These are phyloP conservation scores for Ceratobasidium sp. DNA, from an alignment of 1,284 basidiomycete species.

Conservation along the genomic window DNA sequence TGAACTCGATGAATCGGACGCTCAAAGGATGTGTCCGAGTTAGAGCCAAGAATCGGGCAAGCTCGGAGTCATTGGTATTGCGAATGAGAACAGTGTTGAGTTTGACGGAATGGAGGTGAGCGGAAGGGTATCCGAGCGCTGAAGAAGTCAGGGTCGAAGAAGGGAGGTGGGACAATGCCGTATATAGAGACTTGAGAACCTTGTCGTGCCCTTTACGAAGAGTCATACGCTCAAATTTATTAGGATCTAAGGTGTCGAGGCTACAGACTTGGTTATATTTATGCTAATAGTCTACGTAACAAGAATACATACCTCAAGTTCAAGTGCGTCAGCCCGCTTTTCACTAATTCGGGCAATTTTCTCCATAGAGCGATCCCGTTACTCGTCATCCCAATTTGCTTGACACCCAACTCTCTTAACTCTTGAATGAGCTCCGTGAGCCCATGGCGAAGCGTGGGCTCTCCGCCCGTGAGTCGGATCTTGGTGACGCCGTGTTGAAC, in stretches of 20 bases:
- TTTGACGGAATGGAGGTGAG: slow-evolving; percentile 74
- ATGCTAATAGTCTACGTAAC: not conserved
- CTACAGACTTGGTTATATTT: slow-evolving; percentile 58
- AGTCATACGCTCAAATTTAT: slow-evolving; percentile 90
- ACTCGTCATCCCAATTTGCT: slow-evolving; percentile 87
- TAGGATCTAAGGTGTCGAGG: slow-evolving; percentile 88
- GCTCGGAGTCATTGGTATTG: slow-evolving; percentile 84
- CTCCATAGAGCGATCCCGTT: slow-evolving; percentile 86
- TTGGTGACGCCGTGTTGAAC: slow-evolving; percentile 87
- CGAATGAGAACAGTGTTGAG: slow-evolving; percentile 88
- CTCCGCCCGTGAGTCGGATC: slow-evolving; percentile 89
- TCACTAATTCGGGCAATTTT: slow-evolving; percentile 75
- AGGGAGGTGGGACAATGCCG: slow-evolving; percentile 65
- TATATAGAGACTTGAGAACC: slow-evolving; percentile 77
- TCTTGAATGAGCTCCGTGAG: slow-evolving; percentile 77
- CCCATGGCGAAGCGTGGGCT: slow-evolving; percentile 88
- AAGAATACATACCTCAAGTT: slow-evolving; percentile 75
- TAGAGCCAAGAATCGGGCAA: slow-evolving; percentile 82
- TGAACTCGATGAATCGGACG: slow-evolving; percentile 91
- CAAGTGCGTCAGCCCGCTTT: slow-evolving; percentile 83
- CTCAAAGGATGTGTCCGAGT: slow-evolving; percentile 74
- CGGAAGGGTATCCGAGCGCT: slow-evolving; percentile 52
- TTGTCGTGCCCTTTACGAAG: slow-evolving; percentile 79
- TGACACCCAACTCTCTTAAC: slow-evolving; percentile 72
- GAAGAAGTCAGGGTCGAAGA: not conserved